A percentile compares a stretch with the other conserved stretches of the same genome.
phyloP scores from a whole-genome alignment of 495 filamentous ascomycete species.

The Halenospora varia region DNA sequence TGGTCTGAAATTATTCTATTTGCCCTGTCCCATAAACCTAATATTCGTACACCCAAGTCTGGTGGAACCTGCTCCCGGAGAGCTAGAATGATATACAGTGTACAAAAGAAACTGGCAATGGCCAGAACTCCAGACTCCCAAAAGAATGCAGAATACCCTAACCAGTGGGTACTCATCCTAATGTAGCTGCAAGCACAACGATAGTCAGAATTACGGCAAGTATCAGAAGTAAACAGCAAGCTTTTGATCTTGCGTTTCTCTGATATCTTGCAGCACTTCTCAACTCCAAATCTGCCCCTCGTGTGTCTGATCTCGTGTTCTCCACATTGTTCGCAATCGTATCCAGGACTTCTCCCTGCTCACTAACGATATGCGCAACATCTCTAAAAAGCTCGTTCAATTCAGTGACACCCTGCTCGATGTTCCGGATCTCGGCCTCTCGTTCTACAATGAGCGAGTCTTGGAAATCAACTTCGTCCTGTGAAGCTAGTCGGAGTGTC shows the following conservation, averaged over 20 bases:
- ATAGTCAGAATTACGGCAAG: conserved; percentile 83
- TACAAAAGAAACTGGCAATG: not conserved
- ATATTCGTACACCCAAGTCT: not conserved
- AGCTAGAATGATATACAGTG: not conserved
- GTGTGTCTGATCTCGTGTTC: conserved; percentile 70
- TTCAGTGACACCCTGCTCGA: conserved; percentile 93
- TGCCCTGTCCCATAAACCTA: not conserved
- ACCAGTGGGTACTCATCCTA: conserved; percentile 45
- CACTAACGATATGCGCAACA: conserved; percentile 90
- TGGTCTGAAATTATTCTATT: not conserved
- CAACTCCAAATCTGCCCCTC: conserved; percentile 81
- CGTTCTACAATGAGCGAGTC: conserved; percentile 92
- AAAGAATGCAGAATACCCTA: conserved; percentile 1
- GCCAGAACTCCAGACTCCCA: not conserved
- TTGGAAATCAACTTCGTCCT: conserved; percentile 97
- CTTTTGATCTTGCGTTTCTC: conserved; percentile 87
- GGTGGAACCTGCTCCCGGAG: not conserved
- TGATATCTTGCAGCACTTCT: conserved; percentile 82
- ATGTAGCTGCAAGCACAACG: conserved; percentile 76
- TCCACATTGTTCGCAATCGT: conserved; percentile 86
- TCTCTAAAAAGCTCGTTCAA: conserved; percentile 96
- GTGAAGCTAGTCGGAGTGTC: conserved; percentile 75
- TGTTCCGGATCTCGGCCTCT: conserved; percentile 92
- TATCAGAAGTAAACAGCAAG: conserved; percentile 89
- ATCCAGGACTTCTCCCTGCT: conserved; percentile 87